These are phyloP conservation scores for Xylaria palmicola DNA, from an alignment of 495 filamentous ascomycete genomes.

Conservation along the genomic window DNA sequence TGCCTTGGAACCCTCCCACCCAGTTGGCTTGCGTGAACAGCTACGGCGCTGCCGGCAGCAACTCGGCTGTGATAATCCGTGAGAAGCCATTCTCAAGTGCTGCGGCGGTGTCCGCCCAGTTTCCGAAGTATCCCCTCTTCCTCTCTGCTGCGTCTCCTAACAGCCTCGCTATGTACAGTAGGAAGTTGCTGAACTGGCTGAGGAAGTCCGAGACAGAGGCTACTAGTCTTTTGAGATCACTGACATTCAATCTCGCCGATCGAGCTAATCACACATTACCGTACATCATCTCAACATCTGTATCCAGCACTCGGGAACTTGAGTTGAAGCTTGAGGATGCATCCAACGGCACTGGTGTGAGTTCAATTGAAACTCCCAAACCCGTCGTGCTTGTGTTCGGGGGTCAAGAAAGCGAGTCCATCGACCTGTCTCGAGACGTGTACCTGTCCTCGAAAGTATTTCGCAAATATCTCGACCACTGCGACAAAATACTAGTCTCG, in stretches of 20 bases:
- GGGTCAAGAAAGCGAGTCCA: constrained; percentile 41
- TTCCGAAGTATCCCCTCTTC: constrained; percentile 58
- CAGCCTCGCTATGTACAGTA: constrained; percentile 11
- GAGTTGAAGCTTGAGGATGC: constrained; percentile 4
- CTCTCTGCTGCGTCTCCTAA: constrained; percentile 27
- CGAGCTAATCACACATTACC: constrained; percentile 9
- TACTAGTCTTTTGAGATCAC: not conserved
- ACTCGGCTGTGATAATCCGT: constrained; percentile 32
- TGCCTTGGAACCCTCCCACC: constrained; percentile 26
- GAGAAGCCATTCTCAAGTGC: constrained; percentile 7
- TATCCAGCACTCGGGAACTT: constrained; percentile 2
- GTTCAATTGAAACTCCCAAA: not conserved
- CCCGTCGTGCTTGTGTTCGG: constrained; percentile 50
- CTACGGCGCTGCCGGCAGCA: constrained; percentile 31
- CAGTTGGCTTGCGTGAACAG: constrained; percentile 32
- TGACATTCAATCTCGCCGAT: constrained; percentile 8
- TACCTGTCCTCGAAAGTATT: constrained; percentile 35
- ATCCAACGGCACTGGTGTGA: not conserved
- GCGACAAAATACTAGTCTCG: constrained; percentile 24
- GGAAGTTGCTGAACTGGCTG: constrained; percentile 2
- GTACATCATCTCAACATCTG: not conserved
- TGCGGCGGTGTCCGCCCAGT: not conserved
- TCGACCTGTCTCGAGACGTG: constrained; percentile 33
- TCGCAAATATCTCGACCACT: constrained; percentile 37
- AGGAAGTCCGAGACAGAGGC: not conserved